Percentiles rank a stretch among this genome's conserved stretches.
Conservation (phyloP, 2,329 filamentous ascomycete genomes). For the Ascochyta koolunga region DNA sequence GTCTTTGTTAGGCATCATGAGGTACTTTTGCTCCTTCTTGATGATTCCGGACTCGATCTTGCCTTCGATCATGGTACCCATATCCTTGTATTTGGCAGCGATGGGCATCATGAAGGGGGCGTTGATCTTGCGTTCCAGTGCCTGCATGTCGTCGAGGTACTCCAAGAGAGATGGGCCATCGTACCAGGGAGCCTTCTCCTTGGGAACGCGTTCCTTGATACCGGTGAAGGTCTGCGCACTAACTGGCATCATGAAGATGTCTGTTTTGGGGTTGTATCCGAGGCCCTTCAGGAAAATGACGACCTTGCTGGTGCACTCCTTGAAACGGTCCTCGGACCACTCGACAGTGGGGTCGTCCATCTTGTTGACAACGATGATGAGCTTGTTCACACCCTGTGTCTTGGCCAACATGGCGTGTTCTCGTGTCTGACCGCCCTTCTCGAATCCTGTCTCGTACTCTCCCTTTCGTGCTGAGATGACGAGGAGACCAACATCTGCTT, state of each 20-base stretch:
- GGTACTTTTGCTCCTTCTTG: constrained; percentile 83
- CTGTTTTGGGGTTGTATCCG: constrained; percentile 92
- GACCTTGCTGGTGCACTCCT: constrained; percentile 91
- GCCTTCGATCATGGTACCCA: constrained; percentile 97
- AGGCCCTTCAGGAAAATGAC: constrained; percentile 86
- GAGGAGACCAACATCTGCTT: constrained; percentile 74
- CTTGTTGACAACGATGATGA: constrained; percentile 90
- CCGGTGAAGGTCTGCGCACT: constrained; percentile 85
- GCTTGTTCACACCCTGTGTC: constrained; percentile 96
- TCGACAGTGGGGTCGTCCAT: constrained; percentile 98
- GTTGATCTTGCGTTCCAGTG: constrained; percentile 93
- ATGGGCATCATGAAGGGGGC: constrained; percentile 99
- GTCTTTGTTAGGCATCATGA: constrained; percentile 96
- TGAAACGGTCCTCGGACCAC: constrained; percentile 91
- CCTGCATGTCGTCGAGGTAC: constrained; percentile 91
- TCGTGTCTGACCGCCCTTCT: constrained; percentile 93
- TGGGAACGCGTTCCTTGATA: constrained; percentile 83
- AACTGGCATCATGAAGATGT: constrained; percentile 95
- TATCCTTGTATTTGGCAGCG: constrained; percentile 93
- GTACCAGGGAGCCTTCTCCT: constrained; percentile 80
- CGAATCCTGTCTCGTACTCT: constrained; percentile 98
- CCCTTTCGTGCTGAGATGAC: constrained; percentile 97
- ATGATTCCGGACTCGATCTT: constrained; percentile 92
- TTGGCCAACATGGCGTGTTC: constrained; percentile 98
- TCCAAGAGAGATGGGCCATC: constrained; percentile 89